phyloP scores from a whole-genome alignment of 768 basidiomycete species.

The Ramaria rubella region DNA sequence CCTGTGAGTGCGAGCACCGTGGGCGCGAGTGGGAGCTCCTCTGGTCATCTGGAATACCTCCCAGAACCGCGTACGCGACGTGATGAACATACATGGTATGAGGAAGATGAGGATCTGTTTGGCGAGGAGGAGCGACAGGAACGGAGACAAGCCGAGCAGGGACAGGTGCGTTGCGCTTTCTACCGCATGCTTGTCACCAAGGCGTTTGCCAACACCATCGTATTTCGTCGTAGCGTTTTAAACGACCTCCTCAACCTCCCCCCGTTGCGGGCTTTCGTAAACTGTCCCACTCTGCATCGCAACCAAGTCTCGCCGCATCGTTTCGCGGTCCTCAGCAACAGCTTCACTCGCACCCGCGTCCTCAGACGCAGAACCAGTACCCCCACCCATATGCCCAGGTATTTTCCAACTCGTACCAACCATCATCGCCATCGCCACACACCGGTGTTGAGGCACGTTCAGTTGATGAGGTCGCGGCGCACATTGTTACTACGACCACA shows the following conservation, averaged over 20 bases:
- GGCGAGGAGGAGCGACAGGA: not conserved
- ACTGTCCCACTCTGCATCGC: not conserved
- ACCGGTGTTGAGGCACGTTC: not conserved
- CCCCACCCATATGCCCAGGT: not conserved
- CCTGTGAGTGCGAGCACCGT: too few relatives aligned
- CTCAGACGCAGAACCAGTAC: not conserved
- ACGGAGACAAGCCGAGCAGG: too few relatives aligned
- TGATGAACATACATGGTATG: not conserved
- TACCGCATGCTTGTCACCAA: too few relatives aligned
- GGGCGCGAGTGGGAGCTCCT: too few relatives aligned
- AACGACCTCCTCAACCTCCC: not conserved
- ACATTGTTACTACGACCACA: not conserved
- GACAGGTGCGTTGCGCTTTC: too few relatives aligned
- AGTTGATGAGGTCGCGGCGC: not conserved
- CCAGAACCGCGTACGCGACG: not conserved
- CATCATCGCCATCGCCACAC: not conserved
- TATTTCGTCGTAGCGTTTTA: not conserved
- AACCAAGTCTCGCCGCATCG: not conserved
- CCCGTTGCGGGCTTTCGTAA: not conserved
- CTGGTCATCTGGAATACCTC: too few relatives aligned
- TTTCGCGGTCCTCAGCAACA: too few relatives aligned
- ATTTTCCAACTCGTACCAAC: not conserved
- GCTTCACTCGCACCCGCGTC: too few relatives aligned
- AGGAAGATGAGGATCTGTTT: not conserved
- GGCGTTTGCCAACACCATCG: too few relatives aligned